A percentile compares a stretch with the other conserved stretches of the same genome.
Conservation (phyloP, 768 basidiomycete genomes). For the Mycena polygramma region DNA sequence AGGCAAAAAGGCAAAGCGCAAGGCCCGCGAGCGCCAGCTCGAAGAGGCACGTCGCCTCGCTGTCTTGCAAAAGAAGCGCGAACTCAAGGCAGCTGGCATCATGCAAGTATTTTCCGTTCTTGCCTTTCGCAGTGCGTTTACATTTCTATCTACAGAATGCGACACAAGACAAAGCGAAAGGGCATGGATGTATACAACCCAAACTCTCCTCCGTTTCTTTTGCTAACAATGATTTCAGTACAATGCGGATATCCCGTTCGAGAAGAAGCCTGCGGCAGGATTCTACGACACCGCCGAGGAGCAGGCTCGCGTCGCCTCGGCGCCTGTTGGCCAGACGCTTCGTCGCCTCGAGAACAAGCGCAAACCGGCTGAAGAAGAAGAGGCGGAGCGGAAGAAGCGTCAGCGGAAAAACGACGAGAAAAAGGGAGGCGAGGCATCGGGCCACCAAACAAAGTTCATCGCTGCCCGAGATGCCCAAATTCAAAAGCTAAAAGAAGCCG, state of each 20-base stretch:
- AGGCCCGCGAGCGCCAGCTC: conserved; percentile 95
- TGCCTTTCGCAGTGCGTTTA: conserved; percentile 16
- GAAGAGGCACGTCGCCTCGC: conserved; percentile 96
- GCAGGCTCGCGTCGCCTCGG: conserved; percentile 85
- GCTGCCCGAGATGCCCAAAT: conserved; percentile 98
- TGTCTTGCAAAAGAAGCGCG: conserved; percentile 96
- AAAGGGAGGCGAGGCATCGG: conserved; percentile 68
- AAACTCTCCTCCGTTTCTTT: neutral
- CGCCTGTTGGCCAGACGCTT: conserved; percentile 91
- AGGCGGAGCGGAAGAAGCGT: conserved; percentile 92
- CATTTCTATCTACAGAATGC: conserved; percentile 68
- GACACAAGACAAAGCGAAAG: conserved; percentile 94
- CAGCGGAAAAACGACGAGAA: conserved; percentile 79
- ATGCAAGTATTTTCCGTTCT: conserved; percentile 67
- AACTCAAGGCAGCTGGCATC: conserved; percentile 97
- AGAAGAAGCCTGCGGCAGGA: conserved; percentile 94
- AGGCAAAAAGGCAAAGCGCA: conserved; percentile 99
- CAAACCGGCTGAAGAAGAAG: conserved; percentile 88
- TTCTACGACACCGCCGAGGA: conserved; percentile 99
- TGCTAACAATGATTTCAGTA: conserved; percentile 65
- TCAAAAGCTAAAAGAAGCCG: conserved; percentile 97
- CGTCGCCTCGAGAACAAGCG: conserved; percentile 97
- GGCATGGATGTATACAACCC: conserved; percentile 90
- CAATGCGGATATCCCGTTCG: conserved; percentile 98
- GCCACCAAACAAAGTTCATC: conserved; percentile 92